Conservation (phyloP, 1,284 basidiomycete species). For the Boletus smithii region DNA sequence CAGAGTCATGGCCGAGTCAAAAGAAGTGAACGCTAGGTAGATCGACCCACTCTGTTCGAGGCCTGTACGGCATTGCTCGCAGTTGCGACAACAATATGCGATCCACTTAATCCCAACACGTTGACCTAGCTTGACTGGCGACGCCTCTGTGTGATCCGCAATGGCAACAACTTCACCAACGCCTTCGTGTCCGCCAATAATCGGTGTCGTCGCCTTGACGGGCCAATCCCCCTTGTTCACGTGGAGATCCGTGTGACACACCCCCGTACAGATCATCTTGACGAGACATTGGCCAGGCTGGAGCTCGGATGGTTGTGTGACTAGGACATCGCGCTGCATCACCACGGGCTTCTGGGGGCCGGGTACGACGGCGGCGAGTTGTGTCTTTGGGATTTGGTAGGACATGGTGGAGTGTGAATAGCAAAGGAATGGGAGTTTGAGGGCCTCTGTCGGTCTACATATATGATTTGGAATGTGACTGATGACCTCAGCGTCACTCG, state of each 20-base stretch:
- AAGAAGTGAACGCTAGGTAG: neutral
- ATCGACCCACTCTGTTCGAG: slow-evolving; percentile 61
- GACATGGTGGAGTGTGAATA: slow-evolving; percentile 4
- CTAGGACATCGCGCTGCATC: slow-evolving; percentile 50
- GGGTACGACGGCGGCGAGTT: slow-evolving; percentile 61
- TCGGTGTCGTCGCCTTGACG: slow-evolving; percentile 59
- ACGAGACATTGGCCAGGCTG: slow-evolving; percentile 79
- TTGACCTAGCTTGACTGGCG: slow-evolving; percentile 70
- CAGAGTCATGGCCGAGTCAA: neutral
- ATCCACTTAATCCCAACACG: slow-evolving; percentile 89
- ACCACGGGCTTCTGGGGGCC: slow-evolving; percentile 42
- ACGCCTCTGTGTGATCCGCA: slow-evolving; percentile 58
- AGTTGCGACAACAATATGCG: slow-evolving; percentile 66
- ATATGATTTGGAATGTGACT: no score
- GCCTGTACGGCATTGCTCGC: slow-evolving; percentile 72
- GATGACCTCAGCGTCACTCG: no score
- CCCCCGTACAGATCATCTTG: slow-evolving; percentile 71
- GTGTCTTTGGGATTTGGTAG: slow-evolving; percentile 65
- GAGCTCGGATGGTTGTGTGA: slow-evolving; percentile 65
- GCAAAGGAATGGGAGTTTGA: no score
- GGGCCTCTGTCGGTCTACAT: no score
- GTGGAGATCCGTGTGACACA: slow-evolving; percentile 80
- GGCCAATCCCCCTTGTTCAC: slow-evolving; percentile 75
- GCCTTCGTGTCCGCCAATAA: slow-evolving; percentile 87
- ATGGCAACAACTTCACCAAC: slow-evolving; percentile 77